Conservation (phyloP, 148 eudicot species). For the Polygonum maritimum region DNA sequence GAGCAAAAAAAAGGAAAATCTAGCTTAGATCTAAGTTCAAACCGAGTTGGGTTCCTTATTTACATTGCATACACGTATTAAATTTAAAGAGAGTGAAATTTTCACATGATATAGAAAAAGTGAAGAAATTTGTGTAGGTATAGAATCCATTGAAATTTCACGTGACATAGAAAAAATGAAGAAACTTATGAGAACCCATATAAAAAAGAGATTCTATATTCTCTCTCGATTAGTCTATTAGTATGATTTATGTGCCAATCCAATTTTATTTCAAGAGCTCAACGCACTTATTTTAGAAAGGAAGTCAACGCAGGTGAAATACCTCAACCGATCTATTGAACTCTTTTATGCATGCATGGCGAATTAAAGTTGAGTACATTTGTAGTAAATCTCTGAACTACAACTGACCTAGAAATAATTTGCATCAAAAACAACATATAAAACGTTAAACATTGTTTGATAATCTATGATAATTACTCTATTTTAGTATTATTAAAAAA, state of each 20-base stretch:
- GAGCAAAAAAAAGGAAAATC: no score
- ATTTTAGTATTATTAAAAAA: no score
- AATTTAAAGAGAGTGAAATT: no score
- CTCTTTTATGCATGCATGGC: not conserved
- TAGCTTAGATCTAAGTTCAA: no score
- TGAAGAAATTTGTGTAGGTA: not conserved
- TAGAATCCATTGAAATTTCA: not conserved
- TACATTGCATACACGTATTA: no score
- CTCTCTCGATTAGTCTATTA: not conserved
- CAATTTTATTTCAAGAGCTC: not conserved
- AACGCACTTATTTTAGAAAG: not conserved
- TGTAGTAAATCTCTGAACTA: not conserved
- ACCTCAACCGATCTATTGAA: not conserved
- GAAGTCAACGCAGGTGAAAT: not conserved
- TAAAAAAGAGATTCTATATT: not conserved
- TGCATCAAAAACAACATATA: not conserved
- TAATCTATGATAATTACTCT: not conserved
- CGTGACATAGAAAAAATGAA: not conserved
- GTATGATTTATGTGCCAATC: not conserved
- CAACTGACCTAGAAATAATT: not conserved
- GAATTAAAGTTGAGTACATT: not conserved
- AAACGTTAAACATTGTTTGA: not conserved
- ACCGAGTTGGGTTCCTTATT: no score
- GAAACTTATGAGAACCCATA: not conserved
- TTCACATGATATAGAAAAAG: not conserved